Base-by-base conservation (phyloP, 352 stramenopile genomes). In the Peronospora belbahrii region DNA sequence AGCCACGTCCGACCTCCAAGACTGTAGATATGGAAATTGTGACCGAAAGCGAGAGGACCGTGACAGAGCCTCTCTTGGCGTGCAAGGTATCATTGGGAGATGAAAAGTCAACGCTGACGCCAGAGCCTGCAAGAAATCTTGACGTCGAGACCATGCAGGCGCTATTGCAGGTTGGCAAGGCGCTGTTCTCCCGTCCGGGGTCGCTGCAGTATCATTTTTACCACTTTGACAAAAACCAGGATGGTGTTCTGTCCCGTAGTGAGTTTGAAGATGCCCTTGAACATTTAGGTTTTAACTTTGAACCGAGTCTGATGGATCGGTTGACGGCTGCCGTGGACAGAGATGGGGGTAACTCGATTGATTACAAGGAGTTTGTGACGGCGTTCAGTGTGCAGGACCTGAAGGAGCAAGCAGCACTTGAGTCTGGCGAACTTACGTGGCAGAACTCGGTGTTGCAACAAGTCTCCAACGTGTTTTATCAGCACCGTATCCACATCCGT, bases 391-490 rank as follows among this genome's bases (percentile, higher is more conserved):
- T 96, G n/a, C 70, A 88, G 44, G 83, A 95, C 52, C 19, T 59
- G 9, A 91, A 83, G 44, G 83, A 89, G 35, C 62, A 76, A 43
- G 43, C 52, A 10, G 64, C 62, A 24, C 59, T 85, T 1, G 72
- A 67, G 20, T 72, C 67, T 17, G 76, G 74, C 18, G 77, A 78
- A 51, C 56, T 81, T 62, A 94, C 69, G 59, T 97, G 89, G 89
- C 85, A 96, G 62, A 86, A 96, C 51, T 73, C 84, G 11, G 81
- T 97, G 34, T 68, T 97, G 27, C 88, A 97, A 57, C 83, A 95
- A 42, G 85, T 97, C 22, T 91, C 88, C 30, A 97, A 97, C 59
- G 88, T 96, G 41, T 88, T 97, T 50, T 97, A 95, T 57, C 88
- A 97, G 72, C 88, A 97, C 54, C 78, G 89, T 17, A 93, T 95